Percentiles rank a stretch among this genome's conserved stretches.
Conservation (phyloP, 371 early-diverging fungal species). For the Actinomucor elegans region DNA sequence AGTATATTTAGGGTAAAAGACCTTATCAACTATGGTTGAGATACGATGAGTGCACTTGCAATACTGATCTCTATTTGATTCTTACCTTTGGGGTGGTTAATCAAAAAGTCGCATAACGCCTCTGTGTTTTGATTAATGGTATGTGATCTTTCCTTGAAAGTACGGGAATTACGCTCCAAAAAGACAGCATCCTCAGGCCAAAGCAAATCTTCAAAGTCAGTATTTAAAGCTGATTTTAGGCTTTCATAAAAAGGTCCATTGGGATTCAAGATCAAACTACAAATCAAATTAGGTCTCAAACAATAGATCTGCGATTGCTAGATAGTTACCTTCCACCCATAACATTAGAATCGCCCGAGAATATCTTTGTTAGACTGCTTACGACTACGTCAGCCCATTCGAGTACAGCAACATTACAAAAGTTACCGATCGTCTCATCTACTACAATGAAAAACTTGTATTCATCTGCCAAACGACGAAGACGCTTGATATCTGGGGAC, state of each 20-base stretch:
- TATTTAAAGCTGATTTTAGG: conserved; percentile 53
- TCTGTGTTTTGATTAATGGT: conserved; percentile 82
- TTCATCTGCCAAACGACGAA: conserved; percentile 75
- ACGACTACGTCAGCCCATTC: conserved; percentile 87
- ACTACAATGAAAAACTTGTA: conserved; percentile 81
- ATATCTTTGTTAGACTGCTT: conserved; percentile 91
- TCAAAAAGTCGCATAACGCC: conserved; percentile 71
- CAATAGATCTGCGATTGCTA: neutral
- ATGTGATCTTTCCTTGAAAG: conserved; percentile 70
- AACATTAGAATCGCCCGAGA: conserved; percentile 95
- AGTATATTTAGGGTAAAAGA: conserved; percentile 87
- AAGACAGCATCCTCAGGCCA: conserved; percentile 94
- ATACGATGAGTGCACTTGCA: neutral
- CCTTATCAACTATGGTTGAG: conserved; percentile 56
- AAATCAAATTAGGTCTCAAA: neutral
- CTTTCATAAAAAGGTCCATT: conserved; percentile 52
- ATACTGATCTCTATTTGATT: neutral
- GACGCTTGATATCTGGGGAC: conserved; percentile 72
- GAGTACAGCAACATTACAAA: conserved; percentile 81
- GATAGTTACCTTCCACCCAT: conserved; percentile 87
- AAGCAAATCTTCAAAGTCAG: conserved; percentile 76
- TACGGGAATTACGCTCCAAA: conserved; percentile 93
- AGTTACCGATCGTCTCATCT: conserved; percentile 95
- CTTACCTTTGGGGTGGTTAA: conserved; percentile 63
- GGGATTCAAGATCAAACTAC: conserved; percentile 86